These are phyloP conservation scores for Yamadazyma scolyti DNA, from an alignment of 805 yeast genomes.

Conservation along the genomic window DNA sequence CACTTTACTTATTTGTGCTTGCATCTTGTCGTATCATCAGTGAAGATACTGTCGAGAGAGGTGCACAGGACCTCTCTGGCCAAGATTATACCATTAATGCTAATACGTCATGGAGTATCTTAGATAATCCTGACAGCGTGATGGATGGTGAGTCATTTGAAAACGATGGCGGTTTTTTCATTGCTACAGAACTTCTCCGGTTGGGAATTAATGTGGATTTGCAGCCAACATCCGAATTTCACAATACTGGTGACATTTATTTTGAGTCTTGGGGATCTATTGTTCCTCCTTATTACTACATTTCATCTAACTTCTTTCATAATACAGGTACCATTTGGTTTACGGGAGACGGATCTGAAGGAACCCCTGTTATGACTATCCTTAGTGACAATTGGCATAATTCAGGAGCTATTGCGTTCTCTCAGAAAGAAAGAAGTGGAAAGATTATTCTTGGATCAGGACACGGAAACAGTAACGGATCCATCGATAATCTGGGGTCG, in stretches of 20 bases:
- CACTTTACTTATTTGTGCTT: too few relatives aligned
- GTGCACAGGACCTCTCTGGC: neutral
- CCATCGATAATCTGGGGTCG: slow-evolving; percentile 21
- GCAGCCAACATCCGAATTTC: slow-evolving; percentile 6
- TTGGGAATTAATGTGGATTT: slow-evolving; percentile 12
- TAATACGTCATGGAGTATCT: slow-evolving; percentile 23
- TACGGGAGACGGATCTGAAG: slow-evolving; percentile 17
- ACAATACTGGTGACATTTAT: slow-evolving; percentile 17
- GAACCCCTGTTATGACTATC: slow-evolving; percentile 13
- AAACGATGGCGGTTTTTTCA: slow-evolving; percentile 19
- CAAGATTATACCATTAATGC: slow-evolving; percentile 13
- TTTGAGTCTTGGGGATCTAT: slow-evolving; percentile 18
- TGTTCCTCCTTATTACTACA: slow-evolving; percentile 14
- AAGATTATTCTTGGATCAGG: slow-evolving; percentile 14
- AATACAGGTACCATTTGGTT: slow-evolving; percentile 23
- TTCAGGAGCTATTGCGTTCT: slow-evolving; percentile 16
- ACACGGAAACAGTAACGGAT: slow-evolving; percentile 5
- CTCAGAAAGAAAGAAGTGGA: slow-evolving; percentile 10
- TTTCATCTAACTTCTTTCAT: slow-evolving; percentile 14
- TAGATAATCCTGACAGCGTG: slow-evolving; percentile 17
- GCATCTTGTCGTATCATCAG: too few relatives aligned
- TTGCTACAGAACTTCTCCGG: slow-evolving; percentile 15
- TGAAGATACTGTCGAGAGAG: slow-evolving; percentile 4
- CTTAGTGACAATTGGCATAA: slow-evolving; percentile 14
- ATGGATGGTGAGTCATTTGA: slow-evolving; percentile 20